Evolutionary conservation across 2,329 filamentous ascomycete genomes (phyloP).

Genomic region (Neofusicoccum sp.): DNA sequence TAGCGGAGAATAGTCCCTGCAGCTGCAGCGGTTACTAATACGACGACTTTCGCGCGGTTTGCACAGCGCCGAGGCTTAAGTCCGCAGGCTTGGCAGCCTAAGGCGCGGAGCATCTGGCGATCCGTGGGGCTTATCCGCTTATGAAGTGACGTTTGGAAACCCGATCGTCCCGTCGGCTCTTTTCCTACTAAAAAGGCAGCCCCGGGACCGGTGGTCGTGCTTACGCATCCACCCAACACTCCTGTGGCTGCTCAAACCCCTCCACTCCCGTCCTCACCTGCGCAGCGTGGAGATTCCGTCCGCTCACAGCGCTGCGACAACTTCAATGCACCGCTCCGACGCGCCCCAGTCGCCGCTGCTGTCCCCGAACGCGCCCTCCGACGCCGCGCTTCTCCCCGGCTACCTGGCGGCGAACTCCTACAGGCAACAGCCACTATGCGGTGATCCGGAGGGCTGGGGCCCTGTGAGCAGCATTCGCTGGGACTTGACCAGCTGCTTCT

Average conservation of each 20-base stretch:
- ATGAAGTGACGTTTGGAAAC: conserved; percentile 8
- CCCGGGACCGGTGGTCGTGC: background rate
- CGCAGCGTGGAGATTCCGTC: background rate
- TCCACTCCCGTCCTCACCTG: background rate
- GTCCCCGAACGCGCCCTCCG: conserved; percentile 27
- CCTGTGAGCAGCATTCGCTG: conserved; percentile 82
- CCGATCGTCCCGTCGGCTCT: conserved; percentile 12
- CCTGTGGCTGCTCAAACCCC: background rate
- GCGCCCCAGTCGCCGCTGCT: conserved; percentile 34
- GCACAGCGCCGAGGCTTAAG: background rate
- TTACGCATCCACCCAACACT: conserved; percentile 5
- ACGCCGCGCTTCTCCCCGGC: conserved; percentile 25
- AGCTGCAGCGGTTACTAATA: background rate
- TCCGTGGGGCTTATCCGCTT: conserved; percentile 15
- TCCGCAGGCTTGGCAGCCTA: conserved; percentile 8
- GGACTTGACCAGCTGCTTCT: conserved; percentile 96
- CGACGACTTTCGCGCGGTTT: background rate
- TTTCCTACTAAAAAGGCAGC: conserved; percentile 6
- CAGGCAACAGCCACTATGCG: conserved; percentile 71
- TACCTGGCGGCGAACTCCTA: conserved; percentile 55
- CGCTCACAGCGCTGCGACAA: conserved; percentile 1
- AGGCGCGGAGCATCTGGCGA: conserved; percentile 5
- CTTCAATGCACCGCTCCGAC: conserved; percentile 33
- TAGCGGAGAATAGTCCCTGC: too few relatives aligned
- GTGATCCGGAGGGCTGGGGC: conserved; percentile 92